These are phyloP conservation scores for Trichodelitschia bisporula DNA, from an alignment of 495 filamentous ascomycete genomes.

Conservation along the genomic window DNA sequence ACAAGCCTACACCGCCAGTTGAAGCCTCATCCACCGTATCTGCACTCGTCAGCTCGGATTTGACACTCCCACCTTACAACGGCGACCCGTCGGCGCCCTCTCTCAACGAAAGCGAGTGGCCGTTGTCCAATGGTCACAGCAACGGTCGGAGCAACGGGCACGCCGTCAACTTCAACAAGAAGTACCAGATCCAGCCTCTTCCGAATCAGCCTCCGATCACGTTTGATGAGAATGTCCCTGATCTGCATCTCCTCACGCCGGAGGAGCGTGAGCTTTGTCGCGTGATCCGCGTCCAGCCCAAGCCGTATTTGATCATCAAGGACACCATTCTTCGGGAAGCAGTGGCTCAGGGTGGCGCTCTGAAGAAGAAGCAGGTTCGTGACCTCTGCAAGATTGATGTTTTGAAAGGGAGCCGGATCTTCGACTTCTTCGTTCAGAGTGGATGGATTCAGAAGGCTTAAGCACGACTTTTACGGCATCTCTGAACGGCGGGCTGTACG, in stretches of 20 bases:
- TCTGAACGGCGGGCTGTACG: no score
- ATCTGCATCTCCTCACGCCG: slow-evolving; percentile 62
- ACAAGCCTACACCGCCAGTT: slow-evolving; percentile 29
- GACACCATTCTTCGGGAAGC: slow-evolving; percentile 71
- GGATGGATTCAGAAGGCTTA: slow-evolving; percentile 85
- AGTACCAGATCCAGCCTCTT: slow-evolving; percentile 14
- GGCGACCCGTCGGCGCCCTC: slow-evolving; percentile 9
- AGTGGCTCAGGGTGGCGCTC: slow-evolving; percentile 54
- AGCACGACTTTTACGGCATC: no score
- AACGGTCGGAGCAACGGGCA: slow-evolving; percentile 3
- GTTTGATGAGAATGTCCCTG: slow-evolving; percentile 53
- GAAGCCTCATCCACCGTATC: slow-evolving; percentile 49
- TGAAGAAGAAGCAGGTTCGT: slow-evolving; percentile 80
- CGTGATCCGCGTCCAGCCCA: slow-evolving; percentile 58
- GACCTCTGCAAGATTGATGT: slow-evolving; percentile 45
- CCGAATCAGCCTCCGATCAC: slow-evolving; percentile 37
- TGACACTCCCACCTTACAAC: slow-evolving; percentile 17
- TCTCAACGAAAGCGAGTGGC: slow-evolving; percentile 4
- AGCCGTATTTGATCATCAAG: slow-evolving; percentile 87
- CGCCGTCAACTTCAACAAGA: slow-evolving; percentile 6
- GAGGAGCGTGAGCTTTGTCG: slow-evolving; percentile 75
- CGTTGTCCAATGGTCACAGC: no score
- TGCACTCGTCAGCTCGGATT: slow-evolving; percentile 50
- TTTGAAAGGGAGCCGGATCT: slow-evolving; percentile 44
- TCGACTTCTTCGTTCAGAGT: slow-evolving; percentile 80